phyloP scores from a whole-genome alignment of 805 yeast species.

The Monosporozyma aerobia region DNA sequence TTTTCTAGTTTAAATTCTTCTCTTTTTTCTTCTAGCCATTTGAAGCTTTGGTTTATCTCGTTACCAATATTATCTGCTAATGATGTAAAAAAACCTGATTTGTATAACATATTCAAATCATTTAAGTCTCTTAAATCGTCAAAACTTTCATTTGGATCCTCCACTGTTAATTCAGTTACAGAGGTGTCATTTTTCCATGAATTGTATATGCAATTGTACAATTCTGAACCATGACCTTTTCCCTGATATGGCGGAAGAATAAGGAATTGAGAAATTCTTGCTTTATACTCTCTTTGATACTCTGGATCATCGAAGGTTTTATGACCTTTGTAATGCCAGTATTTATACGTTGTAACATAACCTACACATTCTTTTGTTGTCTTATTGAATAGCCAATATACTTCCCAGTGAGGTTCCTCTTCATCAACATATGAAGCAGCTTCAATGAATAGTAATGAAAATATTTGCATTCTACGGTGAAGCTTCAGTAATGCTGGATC shows the following conservation, averaged over 20 bases:
- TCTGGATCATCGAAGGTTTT: slow-evolving; percentile 23
- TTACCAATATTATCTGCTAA: slow-evolving; percentile 23
- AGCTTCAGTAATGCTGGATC: slow-evolving; percentile 30
- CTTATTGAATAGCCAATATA: slow-evolving; percentile 43
- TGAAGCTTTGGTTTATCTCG: slow-evolving; percentile 1
- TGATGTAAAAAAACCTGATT: slow-evolving; percentile 27
- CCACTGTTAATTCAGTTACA: slow-evolving; percentile 72
- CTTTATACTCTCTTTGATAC: slow-evolving; percentile 32
- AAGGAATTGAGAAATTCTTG: slow-evolving; percentile 80
- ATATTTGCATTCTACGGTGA: slow-evolving; percentile 64
- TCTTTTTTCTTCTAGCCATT: slow-evolving; percentile 37
- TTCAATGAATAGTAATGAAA: slow-evolving; percentile 79
- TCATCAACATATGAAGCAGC: slow-evolving; percentile 86
- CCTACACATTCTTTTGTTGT: slow-evolving; percentile 50
- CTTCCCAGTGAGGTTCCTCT: slow-evolving; percentile 70
- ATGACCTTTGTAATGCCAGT: slow-evolving; percentile 59
- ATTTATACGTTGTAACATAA: slow-evolving; percentile 73
- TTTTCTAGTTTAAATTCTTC: slow-evolving; percentile 50
- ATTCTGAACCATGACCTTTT: slow-evolving; percentile 55
- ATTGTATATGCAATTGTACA: slow-evolving; percentile 50
- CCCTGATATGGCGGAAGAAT: slow-evolving; percentile 80
- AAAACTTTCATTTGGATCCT: slow-evolving; percentile 88
- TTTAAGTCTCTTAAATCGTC: slow-evolving; percentile 83
- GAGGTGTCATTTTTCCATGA: slow-evolving; percentile 44
- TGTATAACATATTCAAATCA: slow-evolving; percentile 49